Evolutionary conservation across 306 rosid species (phyloP), one percentile per base, ranked within the genome.

Genomic region (Fagus crenata): DNA sequence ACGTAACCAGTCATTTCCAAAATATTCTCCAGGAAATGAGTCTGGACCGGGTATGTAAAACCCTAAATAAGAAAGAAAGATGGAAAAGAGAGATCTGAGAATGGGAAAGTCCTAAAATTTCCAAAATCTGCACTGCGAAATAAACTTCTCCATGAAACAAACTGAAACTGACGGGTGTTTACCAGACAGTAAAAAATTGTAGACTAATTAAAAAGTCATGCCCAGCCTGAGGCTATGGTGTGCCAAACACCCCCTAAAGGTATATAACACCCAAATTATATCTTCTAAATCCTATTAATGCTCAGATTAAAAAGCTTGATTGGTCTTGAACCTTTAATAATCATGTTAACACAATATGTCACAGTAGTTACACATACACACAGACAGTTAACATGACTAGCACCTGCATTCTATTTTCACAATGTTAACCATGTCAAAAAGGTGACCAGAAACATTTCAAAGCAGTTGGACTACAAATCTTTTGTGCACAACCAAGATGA

Each of bases 1-100:
- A 51, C 85, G 87, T 89, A 95, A 53, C 93, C 91, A 78, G 89
- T 87, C 84, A 79, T 82, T 84, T 92, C 97, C 75, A 95, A 92
- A 86, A 95, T 87, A 86, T 87, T 79, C 86, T 95, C 98, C 88
- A 92, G 88, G 83, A 92, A 95, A 85, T 88, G 89, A 73, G 90
- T 89, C 85, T 14, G 90, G 73, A 95, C 89, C 2, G 97, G 93
- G 85, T 90, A 90, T 55, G 92, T 90, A 81, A 89, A 89, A 77
- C 97, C 97, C 98, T 95, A 78, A 36, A 76, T 76, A 70, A 55
- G 79, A 73, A 81, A 78, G 75, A 74, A 70, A 80, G 71, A 63
- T 70, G 31, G 33, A 43, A 61, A 41, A 28, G 41, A 41, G 59
- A 71, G 41, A 53, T 9, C 2, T 42, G 17, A 41, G 51, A 35